These are phyloP conservation scores for Sanghuangporus weigelae DNA, from an alignment of 1,284 basidiomycete genomes.

Conservation along the genomic window DNA sequence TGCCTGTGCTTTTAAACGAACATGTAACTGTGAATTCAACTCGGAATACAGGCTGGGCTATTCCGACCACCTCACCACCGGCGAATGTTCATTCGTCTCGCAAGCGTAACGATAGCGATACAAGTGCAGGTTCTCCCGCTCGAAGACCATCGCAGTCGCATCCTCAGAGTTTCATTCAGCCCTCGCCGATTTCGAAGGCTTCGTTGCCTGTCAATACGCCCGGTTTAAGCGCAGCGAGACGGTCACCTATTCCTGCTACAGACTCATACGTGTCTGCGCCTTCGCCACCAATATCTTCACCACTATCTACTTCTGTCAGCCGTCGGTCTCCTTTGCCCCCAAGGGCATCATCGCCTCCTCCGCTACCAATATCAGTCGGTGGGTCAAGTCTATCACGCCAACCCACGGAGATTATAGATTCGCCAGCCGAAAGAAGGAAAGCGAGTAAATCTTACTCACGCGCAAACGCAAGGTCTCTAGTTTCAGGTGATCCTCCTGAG, in stretches of 20 bases:
- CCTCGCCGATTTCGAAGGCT: slow-evolving; percentile 7
- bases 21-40: background rate
- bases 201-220: slow-evolving; percentile 2
- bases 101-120: slow-evolving; percentile 10
- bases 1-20: background rate
- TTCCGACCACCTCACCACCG: background rate
- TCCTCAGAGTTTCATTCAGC: background rate
- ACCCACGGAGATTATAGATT: slow-evolving; percentile 6
- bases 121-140: background rate
- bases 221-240: background rate
- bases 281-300: background rate
- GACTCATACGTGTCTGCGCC: background rate
- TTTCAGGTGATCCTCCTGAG: background rate
- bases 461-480: background rate
- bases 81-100: background rate
- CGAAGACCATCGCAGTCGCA: background rate
- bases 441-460: background rate
- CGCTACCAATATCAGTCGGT: background rate
- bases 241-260: background rate
- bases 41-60: background rate
- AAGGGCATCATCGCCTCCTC: background rate
- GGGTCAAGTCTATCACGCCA: slow-evolving; percentile 9
- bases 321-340: background rate
- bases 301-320: background rate
- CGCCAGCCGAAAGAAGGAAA: background rate